Evolutionary conservation across 139 green algal species (phyloP).

Genomic region (Picochlorum sp.): DNA sequence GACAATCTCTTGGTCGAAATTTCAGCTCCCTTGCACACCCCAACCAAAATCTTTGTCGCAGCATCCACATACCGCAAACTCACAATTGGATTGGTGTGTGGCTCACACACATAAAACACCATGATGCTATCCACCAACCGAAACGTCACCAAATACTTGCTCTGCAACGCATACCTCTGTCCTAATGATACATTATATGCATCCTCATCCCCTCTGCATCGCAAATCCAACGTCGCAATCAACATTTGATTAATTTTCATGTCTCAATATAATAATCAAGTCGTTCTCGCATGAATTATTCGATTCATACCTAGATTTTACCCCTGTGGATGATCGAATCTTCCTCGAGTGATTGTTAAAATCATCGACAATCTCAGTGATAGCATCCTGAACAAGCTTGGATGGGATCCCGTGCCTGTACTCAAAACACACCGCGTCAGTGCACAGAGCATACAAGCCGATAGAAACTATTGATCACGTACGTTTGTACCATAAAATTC

Average conservation of each 20-base stretch:
- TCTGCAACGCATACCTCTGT: slow-evolving; percentile 18
- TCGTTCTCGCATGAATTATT: no score
- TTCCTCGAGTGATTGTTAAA: slow-evolving; percentile 3
- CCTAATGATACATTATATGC: slow-evolving; percentile 29
- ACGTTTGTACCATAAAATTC: slow-evolving; percentile 44
- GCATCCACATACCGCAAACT: slow-evolving; percentile 34
- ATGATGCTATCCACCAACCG: slow-evolving; percentile 33
- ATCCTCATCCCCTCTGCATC: slow-evolving; percentile 33
- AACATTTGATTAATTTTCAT: no score
- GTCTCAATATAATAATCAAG: no score
- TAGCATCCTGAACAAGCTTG: slow-evolving; percentile 25
- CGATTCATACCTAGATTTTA: not conserved
- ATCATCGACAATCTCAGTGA: slow-evolving; percentile 13
- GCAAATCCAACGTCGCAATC: not conserved
- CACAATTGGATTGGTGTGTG: slow-evolving; percentile 28
- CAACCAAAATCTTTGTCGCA: slow-evolving; percentile 22
- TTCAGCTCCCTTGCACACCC: slow-evolving; percentile 20
- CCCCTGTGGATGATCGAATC: not conserved
- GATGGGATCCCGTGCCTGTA: slow-evolving; percentile 21
- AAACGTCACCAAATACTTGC: slow-evolving; percentile 34
- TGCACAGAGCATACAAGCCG: no score
- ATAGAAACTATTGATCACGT: not conserved
- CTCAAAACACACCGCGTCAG: not conserved
- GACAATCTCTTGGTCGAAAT: slow-evolving; percentile 39
- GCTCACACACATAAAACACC: slow-evolving; percentile 27